Conservation (phyloP, 345 rosid genomes). For the Sonneratia caseolaris region DNA sequence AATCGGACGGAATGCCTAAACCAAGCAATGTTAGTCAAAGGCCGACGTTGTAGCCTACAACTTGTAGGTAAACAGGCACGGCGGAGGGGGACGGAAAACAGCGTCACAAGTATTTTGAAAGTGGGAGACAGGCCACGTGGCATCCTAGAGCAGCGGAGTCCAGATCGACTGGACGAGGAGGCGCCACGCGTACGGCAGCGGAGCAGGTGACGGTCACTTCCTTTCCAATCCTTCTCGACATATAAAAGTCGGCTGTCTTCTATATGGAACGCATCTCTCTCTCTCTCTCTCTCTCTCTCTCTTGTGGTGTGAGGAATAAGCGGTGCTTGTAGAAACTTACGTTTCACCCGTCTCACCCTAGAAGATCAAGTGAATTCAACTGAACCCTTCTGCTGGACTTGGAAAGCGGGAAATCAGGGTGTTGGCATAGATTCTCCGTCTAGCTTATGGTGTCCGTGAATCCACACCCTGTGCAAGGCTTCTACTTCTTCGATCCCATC, state of each 20-base stretch:
- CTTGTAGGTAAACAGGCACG: not conserved
- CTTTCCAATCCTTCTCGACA: constrained; percentile 2
- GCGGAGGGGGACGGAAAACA: not conserved
- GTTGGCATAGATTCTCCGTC: not conserved
- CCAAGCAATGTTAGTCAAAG: no score
- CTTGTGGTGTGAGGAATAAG: no score
- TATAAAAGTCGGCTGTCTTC: not conserved
- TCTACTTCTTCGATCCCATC: constrained; percentile 53
- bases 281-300: not conserved
- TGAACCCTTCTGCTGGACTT: not conserved
- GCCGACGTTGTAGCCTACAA: not conserved
- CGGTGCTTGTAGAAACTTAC: not conserved
- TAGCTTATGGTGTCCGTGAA: constrained; percentile 57
- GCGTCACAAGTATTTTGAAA: not conserved
- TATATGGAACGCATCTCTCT: not conserved
- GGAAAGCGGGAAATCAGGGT: not conserved
- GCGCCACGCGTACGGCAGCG: constrained; percentile 30
- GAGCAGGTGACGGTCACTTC: constrained; percentile 3
- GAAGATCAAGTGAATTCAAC: not conserved
- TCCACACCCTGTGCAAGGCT: constrained; percentile 41
- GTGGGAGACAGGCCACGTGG: constrained; percentile 7
- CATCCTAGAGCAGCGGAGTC: not conserved
- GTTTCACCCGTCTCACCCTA: not conserved
- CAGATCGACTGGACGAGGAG: not conserved
- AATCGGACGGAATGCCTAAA: no score